phyloP scores from a whole-genome alignment of 1,284 basidiomycete species.

The Ganoderma resinaceum region DNA sequence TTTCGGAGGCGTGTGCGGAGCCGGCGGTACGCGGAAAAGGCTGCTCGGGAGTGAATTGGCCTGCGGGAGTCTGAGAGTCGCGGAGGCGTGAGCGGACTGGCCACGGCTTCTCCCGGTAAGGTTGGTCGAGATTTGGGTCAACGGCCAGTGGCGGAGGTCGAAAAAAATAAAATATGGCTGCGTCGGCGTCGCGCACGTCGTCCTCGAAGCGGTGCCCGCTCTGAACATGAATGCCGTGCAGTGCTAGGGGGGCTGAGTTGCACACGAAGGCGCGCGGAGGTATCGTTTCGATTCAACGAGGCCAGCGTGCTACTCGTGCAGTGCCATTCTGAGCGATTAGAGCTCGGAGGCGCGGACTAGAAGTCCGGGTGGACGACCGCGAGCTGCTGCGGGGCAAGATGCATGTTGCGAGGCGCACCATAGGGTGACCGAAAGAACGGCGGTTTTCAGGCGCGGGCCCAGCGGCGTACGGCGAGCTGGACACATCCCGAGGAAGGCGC shows the following conservation, averaged over 20 bases:
- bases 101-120: neutral
- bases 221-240: neutral
- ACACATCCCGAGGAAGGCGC: neutral
- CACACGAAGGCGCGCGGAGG: neutral
- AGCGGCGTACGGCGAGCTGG: neutral
- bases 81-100: neutral
- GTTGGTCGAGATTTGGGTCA: conserved; percentile 4
- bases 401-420: conserved; percentile 15
- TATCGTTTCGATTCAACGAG: neutral
- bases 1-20: neutral
- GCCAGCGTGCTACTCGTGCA: neutral
- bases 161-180: neutral
- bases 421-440: neutral
- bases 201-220: neutral
- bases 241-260: neutral
- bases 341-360: conserved; percentile 6
- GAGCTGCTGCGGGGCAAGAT: conserved; percentile 4
- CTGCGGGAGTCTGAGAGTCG: neutral
- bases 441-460: neutral
- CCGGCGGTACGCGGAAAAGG: neutral
- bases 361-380: neutral
- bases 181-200: neutral
- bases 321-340: conserved; percentile 1
- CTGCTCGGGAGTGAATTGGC: neutral
- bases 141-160: neutral